Conservation (phyloP, 768 basidiomycete genomes). For the Nevesoporus exiguus region DNA sequence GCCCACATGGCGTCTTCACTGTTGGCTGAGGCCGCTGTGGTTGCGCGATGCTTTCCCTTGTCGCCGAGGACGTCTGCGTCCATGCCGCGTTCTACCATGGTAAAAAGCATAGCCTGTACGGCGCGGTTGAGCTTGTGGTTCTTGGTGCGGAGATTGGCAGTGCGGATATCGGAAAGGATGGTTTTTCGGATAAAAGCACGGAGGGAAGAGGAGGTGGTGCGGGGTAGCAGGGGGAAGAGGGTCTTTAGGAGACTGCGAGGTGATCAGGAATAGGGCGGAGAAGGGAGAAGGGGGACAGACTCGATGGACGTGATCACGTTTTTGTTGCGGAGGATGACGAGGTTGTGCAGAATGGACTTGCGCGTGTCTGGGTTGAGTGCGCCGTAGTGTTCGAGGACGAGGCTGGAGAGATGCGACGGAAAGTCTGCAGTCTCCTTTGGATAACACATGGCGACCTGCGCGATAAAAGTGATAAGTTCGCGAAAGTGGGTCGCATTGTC, state of each 20-base stretch:
- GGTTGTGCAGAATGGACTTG: slow-evolving; percentile 81
- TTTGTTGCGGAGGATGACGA: slow-evolving; percentile 93
- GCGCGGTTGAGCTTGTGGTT: slow-evolving; percentile 96
- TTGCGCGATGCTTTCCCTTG: slow-evolving; percentile 68
- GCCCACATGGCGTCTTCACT: slow-evolving; percentile 98
- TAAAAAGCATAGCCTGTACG: slow-evolving; percentile 93
- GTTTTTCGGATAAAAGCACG: slow-evolving; percentile 87
- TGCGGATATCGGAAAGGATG: slow-evolving; percentile 89
- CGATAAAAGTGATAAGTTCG: slow-evolving; percentile 88
- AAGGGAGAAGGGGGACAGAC: slow-evolving; percentile 42
- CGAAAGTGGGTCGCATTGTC: slow-evolving; percentile 83
- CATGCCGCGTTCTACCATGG: slow-evolving; percentile 94
- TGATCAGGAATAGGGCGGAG: slow-evolving; percentile 2
- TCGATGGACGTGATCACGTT: slow-evolving; percentile 89
- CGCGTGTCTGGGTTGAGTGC: slow-evolving; percentile 76
- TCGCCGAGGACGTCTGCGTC: slow-evolving; percentile 75
- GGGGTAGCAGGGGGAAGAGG: slow-evolving; percentile 94
- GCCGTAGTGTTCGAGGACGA: slow-evolving; percentile 78
- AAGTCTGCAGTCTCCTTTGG: slow-evolving; percentile 87
- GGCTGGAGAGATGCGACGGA: slow-evolving; percentile 70
- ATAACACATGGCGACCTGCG: slow-evolving; percentile 78
- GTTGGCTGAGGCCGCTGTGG: slow-evolving; percentile 30
- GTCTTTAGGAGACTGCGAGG: slow-evolving; percentile 72
- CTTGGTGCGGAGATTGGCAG: slow-evolving; percentile 81
- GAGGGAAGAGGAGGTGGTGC: slow-evolving; percentile 81